Evolutionary conservation across 805 yeast genomes (phyloP).

Genomic region (Saturnispora sanitii): DNA sequence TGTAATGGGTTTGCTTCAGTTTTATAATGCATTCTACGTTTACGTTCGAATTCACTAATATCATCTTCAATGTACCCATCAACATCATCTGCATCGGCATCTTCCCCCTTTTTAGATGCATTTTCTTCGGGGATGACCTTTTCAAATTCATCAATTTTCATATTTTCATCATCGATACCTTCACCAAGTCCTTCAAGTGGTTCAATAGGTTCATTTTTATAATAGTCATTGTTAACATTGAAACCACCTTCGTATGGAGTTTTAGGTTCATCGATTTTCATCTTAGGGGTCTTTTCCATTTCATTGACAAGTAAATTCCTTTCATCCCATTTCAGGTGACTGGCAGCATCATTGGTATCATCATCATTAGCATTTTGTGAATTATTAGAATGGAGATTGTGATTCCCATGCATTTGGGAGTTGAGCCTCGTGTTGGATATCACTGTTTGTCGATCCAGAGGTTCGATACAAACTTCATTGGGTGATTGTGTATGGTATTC

Average conservation of each 20-base stretch:
- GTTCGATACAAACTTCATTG: slow-evolving; percentile 12
- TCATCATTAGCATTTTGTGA: slow-evolving; percentile 32
- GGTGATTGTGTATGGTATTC: slow-evolving; percentile 17
- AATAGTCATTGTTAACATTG: slow-evolving; percentile 72
- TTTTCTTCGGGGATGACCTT: background rate
- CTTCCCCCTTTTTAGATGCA: slow-evolving; percentile 5
- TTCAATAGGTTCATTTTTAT: slow-evolving; percentile 59
- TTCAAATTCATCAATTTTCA: slow-evolving; percentile 16
- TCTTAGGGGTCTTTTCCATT: slow-evolving; percentile 59
- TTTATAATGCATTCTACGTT: slow-evolving; percentile 7
- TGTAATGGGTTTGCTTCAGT: slow-evolving; percentile 8
- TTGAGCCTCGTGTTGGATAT: slow-evolving; percentile 70
- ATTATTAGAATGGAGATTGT: no score
- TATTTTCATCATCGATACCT: slow-evolving; percentile 24
- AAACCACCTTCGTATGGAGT: slow-evolving; percentile 92
- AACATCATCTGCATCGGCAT: slow-evolving; percentile 15
- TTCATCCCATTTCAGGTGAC: slow-evolving; percentile 76
- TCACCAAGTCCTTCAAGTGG: slow-evolving; percentile 41
- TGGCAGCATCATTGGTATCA: slow-evolving; percentile 16
- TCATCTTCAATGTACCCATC: slow-evolving; percentile 3
- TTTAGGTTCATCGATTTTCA: slow-evolving; percentile 90
- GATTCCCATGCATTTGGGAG: slow-evolving; percentile 34
- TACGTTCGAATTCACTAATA: slow-evolving; percentile 5
- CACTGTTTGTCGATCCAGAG: slow-evolving; percentile 51
- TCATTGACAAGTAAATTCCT: slow-evolving; percentile 65